Percentiles rank a stretch among this genome's conserved stretches.
Evolutionary conservation across 2,329 filamentous ascomycete species (phyloP).

Genomic region (Juglanconis sp.): DNA sequence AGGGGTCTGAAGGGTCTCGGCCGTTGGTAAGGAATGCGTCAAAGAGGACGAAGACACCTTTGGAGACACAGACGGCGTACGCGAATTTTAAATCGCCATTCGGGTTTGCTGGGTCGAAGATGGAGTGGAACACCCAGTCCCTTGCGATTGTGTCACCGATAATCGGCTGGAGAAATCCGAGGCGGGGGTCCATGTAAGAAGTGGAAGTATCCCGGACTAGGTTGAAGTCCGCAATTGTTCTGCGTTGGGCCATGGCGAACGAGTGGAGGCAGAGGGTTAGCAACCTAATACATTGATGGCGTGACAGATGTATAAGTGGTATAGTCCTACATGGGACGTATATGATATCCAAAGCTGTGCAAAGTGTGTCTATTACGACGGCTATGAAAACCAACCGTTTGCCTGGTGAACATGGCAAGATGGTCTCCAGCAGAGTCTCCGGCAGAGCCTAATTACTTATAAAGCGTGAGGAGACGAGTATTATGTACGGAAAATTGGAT

Average conservation of each 20-base stretch:
- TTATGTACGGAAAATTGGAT: too few species aligned
- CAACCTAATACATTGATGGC: too few species aligned
- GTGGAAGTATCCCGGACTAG: background rate
- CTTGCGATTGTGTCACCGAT: background rate
- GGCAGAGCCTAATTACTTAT: too few species aligned
- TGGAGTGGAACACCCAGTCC: background rate
- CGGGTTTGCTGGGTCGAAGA: background rate
- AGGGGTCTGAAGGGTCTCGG: background rate
- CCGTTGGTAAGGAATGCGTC: background rate
- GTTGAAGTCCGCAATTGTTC: background rate
- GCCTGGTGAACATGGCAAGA: too few species aligned
- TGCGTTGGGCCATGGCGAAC: background rate
- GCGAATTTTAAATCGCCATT: background rate
- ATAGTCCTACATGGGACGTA: too few species aligned
- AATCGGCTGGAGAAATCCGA: background rate
- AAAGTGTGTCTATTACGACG: too few species aligned
- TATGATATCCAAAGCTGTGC: too few species aligned
- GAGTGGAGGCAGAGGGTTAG: background rate
- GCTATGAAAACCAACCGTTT: too few species aligned
- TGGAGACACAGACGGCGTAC: background rate
- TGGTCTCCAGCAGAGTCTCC: too few species aligned
- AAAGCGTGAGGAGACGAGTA: too few species aligned
- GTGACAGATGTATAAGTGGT: too few species aligned
- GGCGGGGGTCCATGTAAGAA: background rate
- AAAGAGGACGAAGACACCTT: background rate